phyloP scores from a whole-genome alignment of 129 eudicot genomes.

The Centrapalus pauciflorus region DNA sequence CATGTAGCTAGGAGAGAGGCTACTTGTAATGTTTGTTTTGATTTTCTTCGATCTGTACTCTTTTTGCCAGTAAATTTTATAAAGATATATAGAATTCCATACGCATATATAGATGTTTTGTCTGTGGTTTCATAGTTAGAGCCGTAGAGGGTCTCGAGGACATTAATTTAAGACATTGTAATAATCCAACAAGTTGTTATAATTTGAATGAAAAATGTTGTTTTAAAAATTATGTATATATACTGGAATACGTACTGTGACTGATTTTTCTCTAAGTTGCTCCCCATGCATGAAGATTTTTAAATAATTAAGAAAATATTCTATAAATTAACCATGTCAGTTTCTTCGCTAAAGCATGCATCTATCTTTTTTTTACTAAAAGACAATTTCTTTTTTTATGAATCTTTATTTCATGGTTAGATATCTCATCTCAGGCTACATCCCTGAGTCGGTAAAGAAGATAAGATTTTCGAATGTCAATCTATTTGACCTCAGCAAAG shows the following conservation, averaged over 20 bases:
- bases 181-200: conserved; percentile 3
- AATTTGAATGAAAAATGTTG: not conserved
- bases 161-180: conserved; percentile 3
- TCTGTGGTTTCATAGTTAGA: not conserved
- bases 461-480: no score
- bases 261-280: not conserved
- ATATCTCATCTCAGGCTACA: no score
- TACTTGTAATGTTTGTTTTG: conserved; percentile 11
- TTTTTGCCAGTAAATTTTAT: not conserved
- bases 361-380: no score
- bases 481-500: no score
- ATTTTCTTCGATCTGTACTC: not conserved
- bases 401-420: no score
- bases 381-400: no score
- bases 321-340: no score
- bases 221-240: no score
- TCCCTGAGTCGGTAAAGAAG: no score
- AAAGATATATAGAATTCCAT: not conserved
- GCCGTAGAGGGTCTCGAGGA: not conserved
- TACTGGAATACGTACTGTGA: no score
- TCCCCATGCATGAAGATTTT: conserved; percentile 2
- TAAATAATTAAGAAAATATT: no score
- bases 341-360: no score
- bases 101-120: not conserved
- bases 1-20: not conserved